These are phyloP conservation scores for Strigomonas oncopelti DNA, from an alignment of 208 protist species.

Conservation along the genomic window DNA sequence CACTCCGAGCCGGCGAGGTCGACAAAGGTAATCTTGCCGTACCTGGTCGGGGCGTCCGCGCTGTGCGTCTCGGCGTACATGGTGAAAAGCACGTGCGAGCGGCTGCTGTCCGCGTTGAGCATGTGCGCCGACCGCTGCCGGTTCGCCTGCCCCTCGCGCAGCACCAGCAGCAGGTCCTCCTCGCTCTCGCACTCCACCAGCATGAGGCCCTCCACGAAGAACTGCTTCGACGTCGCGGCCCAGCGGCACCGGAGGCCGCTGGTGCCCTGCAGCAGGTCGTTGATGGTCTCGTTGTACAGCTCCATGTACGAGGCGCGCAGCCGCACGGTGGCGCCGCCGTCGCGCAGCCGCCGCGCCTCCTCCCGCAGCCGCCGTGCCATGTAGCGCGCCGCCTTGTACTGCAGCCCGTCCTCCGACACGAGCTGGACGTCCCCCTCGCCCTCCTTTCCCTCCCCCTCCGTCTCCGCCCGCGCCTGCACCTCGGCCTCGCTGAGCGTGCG, in stretches of 20 bases:
- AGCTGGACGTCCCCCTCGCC: constrained; percentile 11
- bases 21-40: constrained; percentile 88
- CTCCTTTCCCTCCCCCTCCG: constrained; percentile 2
- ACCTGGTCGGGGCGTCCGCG: constrained; percentile 15
- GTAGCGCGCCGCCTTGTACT: background rate
- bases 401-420: constrained; percentile 58
- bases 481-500: constrained; percentile 20
- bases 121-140: constrained; percentile 69
- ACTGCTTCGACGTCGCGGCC: constrained; percentile 53
- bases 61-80: constrained; percentile 51
- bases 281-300: constrained; percentile 83
- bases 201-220: constrained; percentile 85
- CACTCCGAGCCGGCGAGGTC: constrained; percentile 94
- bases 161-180: constrained; percentile 77
- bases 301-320: constrained; percentile 76
- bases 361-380: constrained; percentile 6
- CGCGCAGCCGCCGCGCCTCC: background rate
- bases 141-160: constrained; percentile 78
- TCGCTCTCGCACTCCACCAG: constrained; percentile 67
- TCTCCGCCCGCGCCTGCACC: background rate
- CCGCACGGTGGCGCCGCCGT: constrained; percentile 5
- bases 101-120: constrained; percentile 86
- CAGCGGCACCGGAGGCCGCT: constrained; percentile 67
- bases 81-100: constrained; percentile 90
- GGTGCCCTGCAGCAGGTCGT: constrained; percentile 74